phyloP scores from a whole-genome alignment of 768 basidiomycete genomes.

The Mycena amicta region DNA sequence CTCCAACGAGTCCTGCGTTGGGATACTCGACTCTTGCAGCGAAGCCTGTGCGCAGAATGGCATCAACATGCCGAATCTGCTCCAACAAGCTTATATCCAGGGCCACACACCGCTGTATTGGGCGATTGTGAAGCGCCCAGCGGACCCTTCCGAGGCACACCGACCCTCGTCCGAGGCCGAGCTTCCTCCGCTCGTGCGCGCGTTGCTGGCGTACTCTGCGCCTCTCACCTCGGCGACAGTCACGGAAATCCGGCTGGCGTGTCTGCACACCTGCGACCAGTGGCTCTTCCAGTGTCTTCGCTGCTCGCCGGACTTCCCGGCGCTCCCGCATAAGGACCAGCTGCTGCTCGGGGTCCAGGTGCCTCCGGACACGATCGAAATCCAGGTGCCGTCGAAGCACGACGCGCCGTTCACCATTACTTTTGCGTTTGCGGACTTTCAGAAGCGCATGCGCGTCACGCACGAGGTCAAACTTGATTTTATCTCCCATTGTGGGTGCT shows the following conservation, averaged over 20 bases:
- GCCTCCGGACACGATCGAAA: conserved; percentile 37
- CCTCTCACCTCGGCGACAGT: conserved; percentile 33
- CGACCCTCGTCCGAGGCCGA: background rate
- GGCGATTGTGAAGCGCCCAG: conserved; percentile 48
- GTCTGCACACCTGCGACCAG: conserved; percentile 44
- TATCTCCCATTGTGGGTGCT: conserved; percentile 45
- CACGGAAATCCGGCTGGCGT: conserved; percentile 50
- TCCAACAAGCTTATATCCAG: conserved; percentile 52
- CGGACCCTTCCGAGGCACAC: conserved; percentile 8
- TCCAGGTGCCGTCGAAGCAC: conserved; percentile 34
- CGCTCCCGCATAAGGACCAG: conserved; percentile 25
- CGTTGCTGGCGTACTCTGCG: conserved; percentile 38
- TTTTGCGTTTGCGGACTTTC: conserved; percentile 45
- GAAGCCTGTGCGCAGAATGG: conserved; percentile 43
- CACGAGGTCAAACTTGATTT: conserved; percentile 45
- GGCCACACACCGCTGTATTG: conserved; percentile 54
- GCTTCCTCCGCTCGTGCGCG: conserved; percentile 33
- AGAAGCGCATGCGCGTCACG: conserved; percentile 52
- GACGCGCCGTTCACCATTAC: conserved; percentile 40
- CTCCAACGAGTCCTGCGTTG: conserved; percentile 16
- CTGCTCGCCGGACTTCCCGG: conserved; percentile 34
- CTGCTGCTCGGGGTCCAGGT: conserved; percentile 17
- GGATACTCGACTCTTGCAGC: conserved; percentile 48
- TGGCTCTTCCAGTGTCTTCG: conserved; percentile 42
- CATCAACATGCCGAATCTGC: conserved; percentile 41